A percentile compares a stretch with the other conserved stretches of the same genome.
These are phyloP conservation scores for Beauveria rudraprayagi DNA, from an alignment of 2,329 filamentous ascomycete species.

Conservation along the genomic window DNA sequence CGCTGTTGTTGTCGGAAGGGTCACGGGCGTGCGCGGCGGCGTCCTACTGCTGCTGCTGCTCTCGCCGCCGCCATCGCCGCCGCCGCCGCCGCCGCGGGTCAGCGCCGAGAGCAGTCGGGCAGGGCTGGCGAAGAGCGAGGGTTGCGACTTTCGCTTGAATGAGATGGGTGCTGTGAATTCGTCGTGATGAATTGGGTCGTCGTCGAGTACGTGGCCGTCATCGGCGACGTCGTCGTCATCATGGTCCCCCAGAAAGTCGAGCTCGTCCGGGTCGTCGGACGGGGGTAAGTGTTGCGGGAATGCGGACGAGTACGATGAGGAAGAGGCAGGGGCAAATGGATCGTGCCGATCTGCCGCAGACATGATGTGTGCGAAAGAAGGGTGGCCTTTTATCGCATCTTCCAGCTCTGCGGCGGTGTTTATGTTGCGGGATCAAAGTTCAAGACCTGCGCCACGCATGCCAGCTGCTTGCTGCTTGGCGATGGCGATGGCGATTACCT, in stretches of 20 bases:
- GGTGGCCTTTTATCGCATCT: conserved; percentile 28
- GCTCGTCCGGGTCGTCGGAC: conserved; percentile 38
- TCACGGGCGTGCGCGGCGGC: conserved; percentile 9
- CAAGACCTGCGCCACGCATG: not conserved
- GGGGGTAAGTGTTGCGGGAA: conserved; percentile 15
- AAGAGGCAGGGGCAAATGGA: conserved; percentile 28
- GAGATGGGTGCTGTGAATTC: conserved; percentile 48
- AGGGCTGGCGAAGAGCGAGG: conserved; percentile 37
- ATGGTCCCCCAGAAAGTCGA: conserved; percentile 33
- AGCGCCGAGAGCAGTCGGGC: conserved; percentile 42
- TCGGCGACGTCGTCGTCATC: conserved; percentile 29
- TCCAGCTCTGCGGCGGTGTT: conserved; percentile 15
- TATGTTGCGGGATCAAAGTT: not conserved
- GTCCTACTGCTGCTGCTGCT: conserved; percentile 16
- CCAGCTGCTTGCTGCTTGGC: not conserved
- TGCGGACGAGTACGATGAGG: conserved; percentile 23
- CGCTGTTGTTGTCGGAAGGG: not conserved
- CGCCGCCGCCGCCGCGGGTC: conserved; percentile 26
- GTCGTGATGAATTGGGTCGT: conserved; percentile 45
- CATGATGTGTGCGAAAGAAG: conserved; percentile 27
- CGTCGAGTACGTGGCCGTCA: conserved; percentile 35
- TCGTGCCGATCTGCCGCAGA: conserved; percentile 29
- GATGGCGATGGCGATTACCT: conserved; percentile 1
- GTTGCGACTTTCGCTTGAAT: conserved; percentile 63
- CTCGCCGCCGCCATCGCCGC: conserved; percentile 5